Conservation (phyloP, 768 basidiomycete species). For the Calocera cornea region DNA sequence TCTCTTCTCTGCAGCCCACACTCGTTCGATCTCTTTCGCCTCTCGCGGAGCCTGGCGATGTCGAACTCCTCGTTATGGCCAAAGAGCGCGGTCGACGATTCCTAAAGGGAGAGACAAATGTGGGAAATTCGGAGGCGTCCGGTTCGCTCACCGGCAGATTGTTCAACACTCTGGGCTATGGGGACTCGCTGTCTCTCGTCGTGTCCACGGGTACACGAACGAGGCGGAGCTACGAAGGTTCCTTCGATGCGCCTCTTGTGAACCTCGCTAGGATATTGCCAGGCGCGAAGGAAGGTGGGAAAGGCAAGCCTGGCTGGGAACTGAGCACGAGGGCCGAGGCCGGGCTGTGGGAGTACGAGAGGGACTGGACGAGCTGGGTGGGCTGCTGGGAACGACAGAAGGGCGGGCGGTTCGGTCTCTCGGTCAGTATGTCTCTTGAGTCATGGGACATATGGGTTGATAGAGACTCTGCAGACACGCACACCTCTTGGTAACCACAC, state of each 20-base stretch:
- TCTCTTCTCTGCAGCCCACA: constrained; percentile 47
- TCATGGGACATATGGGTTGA: not conserved
- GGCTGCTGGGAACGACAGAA: constrained; percentile 52
- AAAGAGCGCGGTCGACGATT: constrained; percentile 64
- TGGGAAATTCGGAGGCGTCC: constrained; percentile 73
- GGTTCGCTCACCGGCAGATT: constrained; percentile 59
- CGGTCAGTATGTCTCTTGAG: constrained; percentile 49
- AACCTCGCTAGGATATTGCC: constrained; percentile 10
- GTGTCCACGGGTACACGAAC: constrained; percentile 79
- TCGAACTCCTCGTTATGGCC: constrained; percentile 62
- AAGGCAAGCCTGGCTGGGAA: constrained; percentile 11
- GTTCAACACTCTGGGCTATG: constrained; percentile 82
- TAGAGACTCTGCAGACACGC: not conserved
- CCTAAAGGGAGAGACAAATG: constrained; percentile 72
- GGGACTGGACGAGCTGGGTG: constrained; percentile 68
- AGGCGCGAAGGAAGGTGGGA: not conserved
- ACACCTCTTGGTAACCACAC: constrained; percentile 41
- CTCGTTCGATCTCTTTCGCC: constrained; percentile 46
- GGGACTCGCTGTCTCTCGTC: constrained; percentile 74
- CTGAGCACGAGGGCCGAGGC: constrained; percentile 60
- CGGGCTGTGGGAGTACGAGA: constrained; percentile 55
- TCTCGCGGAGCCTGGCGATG: constrained; percentile 42
- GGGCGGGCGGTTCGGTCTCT: constrained; percentile 53
- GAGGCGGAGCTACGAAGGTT: constrained; percentile 53
- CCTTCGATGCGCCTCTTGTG: constrained; percentile 27